Evolutionary conservation across 2,329 filamentous ascomycete genomes (phyloP), one percentile per base, ranked within the genome.

Genomic region (Penicillium thymicola): DNA sequence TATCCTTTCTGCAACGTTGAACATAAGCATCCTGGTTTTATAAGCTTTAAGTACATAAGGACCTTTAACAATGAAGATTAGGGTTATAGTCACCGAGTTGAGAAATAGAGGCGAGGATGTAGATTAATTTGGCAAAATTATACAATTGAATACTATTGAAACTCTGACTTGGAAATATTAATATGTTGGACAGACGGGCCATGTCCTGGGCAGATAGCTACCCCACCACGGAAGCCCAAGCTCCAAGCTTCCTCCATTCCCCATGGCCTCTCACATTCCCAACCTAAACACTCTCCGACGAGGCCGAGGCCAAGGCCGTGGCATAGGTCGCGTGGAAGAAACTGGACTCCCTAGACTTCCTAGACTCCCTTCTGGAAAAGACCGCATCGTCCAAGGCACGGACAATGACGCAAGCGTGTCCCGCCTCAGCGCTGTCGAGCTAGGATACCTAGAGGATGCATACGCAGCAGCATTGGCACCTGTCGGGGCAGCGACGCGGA

Each of bases 371-470:
- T 66, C 66, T 10, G 70, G 72, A 48, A 86, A 87, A 64, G 92
- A 97, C 74, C 79, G 82, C 57, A 83, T 88, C 40, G 87, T 99
- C 55, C 93, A 96, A 73, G 86, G 87, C 61, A 99, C 94, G 3
- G 94, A 99, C 75, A 87, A 87, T 59, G 94, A 99, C 78, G 94
- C 94, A 27, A 90, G 90, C 57, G 85, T 91, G 41, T 96, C 92
- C 30, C 85, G 94, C 36, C 78, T 96, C 74, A 97, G 92, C 72
- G 93, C 93, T 13, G 91, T 97, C 16, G 84, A 89, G 55, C 72
- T 91, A 49, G 92, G 91, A 32, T 97, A 97, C 71, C 79, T 99
- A 1, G 77, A 89, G 2, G 94, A 99, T 70, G 83, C 83, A 0
- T 97, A 89, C 75, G 91, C 92, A 2, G 77, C 77, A 51, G 81